Evolutionary conservation across 768 basidiomycete genomes (phyloP).

Genomic region (Psilocybe azurescens): DNA sequence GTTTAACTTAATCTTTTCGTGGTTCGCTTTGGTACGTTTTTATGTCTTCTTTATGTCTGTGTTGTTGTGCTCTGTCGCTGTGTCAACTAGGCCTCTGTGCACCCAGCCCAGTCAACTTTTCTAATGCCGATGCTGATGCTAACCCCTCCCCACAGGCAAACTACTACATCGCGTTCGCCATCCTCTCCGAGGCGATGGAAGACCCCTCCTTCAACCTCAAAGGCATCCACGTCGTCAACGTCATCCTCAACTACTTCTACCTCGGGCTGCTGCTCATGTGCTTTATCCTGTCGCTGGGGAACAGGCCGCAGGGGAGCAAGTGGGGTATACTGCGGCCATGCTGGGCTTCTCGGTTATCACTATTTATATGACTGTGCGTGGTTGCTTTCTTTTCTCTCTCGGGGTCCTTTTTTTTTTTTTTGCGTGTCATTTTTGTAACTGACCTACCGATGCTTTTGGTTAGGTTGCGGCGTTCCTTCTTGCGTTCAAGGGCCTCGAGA

Average conservation of each 20-base stretch:
- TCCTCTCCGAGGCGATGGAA: slow-evolving; percentile 79
- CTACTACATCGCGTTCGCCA: slow-evolving; percentile 88
- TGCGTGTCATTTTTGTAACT: too few species aligned
- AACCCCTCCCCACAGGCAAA: slow-evolving; percentile 60
- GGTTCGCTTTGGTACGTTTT: slow-evolving; percentile 74
- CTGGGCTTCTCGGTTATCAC: slow-evolving; percentile 91
- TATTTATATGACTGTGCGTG: slow-evolving; percentile 90
- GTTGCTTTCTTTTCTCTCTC: background rate
- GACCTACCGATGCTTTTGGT: background rate
- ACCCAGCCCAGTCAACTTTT: too few species aligned
- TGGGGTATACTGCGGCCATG: slow-evolving; percentile 85
- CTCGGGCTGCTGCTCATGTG: slow-evolving; percentile 86
- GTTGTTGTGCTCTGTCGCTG: too few species aligned
- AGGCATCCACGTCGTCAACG: slow-evolving; percentile 74
- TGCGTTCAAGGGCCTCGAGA: slow-evolving; percentile 79
- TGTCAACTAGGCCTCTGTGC: too few species aligned
- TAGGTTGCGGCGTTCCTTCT: slow-evolving; percentile 82
- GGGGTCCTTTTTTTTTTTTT: too few species aligned
- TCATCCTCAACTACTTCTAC: slow-evolving; percentile 86
- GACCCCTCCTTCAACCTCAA: slow-evolving; percentile 59
- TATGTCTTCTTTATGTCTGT: background rate
- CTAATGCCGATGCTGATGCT: too few species aligned
- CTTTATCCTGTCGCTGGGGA: slow-evolving; percentile 88
- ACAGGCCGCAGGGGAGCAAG: slow-evolving; percentile 90
- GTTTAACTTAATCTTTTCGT: slow-evolving; percentile 91